Evolutionary conservation across 1,284 basidiomycete genomes (phyloP), one percentile per base, ranked within the genome.

Genomic region (Apiotrichum laibachii): DNA sequence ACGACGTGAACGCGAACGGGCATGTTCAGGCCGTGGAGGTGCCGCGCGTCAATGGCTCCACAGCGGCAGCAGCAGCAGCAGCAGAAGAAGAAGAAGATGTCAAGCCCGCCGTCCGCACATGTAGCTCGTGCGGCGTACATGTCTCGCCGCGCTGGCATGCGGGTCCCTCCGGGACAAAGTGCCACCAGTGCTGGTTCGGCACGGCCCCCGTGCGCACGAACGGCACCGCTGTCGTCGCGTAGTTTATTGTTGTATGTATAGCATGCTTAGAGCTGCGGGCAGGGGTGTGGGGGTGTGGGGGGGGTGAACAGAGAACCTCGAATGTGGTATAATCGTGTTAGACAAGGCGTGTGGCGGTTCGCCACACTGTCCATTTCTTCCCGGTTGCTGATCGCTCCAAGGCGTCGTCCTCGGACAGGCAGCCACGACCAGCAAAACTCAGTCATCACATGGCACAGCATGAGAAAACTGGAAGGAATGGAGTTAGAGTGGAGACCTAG

Each of bases 141-240:
- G 72, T 72, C 11, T 72, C 69, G 9, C 77, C 77, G 1, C 62
- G 65, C 15, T 78, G 77, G 77, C 69, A 78, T 54, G 49, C 34
- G 37, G 35, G 18, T 6, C 18, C 40, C 33, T 37, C 34, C 4
- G 45, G 26, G 9, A 44, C 21, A 50, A 35, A 56, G 26, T 68
- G 66, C 46, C 66, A 68, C 43, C 64, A 63, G 53, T 68, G 66
- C 53, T 61, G 59, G 54, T 60, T 55, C 50, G 18, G n/a, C 11
- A 16, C 37, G 4, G n/a, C 31, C 31, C 49, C 16, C 16, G n/a
- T 18, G 8, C 34, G 8, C 10, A 3, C 19, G 19, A n/a, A 11
- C 10, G 43, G 18, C 5, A 44, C 11, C 12, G 19, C 9, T 42
- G 4, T 42, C 43, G 43, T 50, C 7, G 21, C 35, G 4, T 34